These are phyloP conservation scores for Pythium guiyangense DNA, from an alignment of 352 stramenopile species.

Conservation along the genomic window DNA sequence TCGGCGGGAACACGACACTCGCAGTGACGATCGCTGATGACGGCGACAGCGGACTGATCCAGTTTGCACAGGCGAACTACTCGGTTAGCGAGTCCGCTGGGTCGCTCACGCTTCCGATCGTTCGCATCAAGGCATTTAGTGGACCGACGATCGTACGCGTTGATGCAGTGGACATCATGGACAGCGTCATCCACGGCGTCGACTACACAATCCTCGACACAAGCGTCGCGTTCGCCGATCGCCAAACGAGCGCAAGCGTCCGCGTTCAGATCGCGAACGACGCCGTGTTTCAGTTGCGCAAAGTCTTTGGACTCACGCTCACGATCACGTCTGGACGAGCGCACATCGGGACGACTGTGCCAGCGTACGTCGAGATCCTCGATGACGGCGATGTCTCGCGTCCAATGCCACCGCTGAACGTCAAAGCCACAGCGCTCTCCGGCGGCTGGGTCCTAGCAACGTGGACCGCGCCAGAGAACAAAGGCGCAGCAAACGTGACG, in stretches of 20 bases:
- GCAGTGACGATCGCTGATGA: conserved; percentile 42
- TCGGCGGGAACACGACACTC: conserved; percentile 17
- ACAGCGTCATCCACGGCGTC: conserved; percentile 14
- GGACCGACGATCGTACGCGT: conserved; percentile 17
- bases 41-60: conserved; percentile 35
- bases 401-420: conserved; percentile 16
- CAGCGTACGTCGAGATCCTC: conserved; percentile 28
- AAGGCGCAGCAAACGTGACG: conserved; percentile 23
- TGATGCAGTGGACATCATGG: conserved; percentile 10
- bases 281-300: conserved; percentile 30
- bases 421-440: conserved; percentile 15
- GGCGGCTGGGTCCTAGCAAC: conserved; percentile 25
- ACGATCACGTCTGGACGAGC: conserved; percentile 20
- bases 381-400: conserved; percentile 51
- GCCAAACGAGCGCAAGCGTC: conserved; percentile 13
- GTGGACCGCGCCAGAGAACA: conserved; percentile 29
- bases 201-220: conserved; percentile 24
- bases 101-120: conserved; percentile 19
- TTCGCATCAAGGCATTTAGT: conserved; percentile 23
- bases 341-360: conserved; percentile 10
- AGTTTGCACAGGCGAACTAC: conserved; percentile 26
- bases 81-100: conserved; percentile 22
- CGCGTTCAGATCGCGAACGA: conserved; percentile 40
- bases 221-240: conserved; percentile 21
- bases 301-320: conserved; percentile 31